Evolutionary conservation across 768 basidiomycete genomes (phyloP).

Genomic region (Mycena galericulata): DNA sequence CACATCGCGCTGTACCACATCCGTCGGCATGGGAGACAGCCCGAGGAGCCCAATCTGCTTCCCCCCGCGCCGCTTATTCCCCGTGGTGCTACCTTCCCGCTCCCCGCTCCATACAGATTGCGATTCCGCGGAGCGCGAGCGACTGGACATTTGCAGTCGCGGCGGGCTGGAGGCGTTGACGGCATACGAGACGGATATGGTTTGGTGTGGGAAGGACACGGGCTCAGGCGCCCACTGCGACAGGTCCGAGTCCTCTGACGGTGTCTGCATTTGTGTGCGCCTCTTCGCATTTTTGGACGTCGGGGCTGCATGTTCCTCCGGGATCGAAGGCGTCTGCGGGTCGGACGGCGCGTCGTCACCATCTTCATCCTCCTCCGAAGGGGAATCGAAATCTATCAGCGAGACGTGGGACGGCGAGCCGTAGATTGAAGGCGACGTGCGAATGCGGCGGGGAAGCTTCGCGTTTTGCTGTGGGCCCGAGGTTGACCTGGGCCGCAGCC

Average conservation of each 20-base stretch:
- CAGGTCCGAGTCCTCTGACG: constrained; percentile 13
- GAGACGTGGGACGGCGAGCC: constrained; percentile 27
- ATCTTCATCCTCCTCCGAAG: constrained; percentile 20
- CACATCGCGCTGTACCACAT: constrained; percentile 28
- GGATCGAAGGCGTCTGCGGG: background rate
- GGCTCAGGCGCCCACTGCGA: constrained; percentile 32
- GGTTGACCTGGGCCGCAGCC: constrained; percentile 14
- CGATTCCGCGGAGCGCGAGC: constrained; percentile 13
- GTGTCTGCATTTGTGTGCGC: background rate
- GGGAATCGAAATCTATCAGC: constrained; percentile 29
- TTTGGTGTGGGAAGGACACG: constrained; percentile 7
- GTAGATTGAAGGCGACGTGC: constrained; percentile 22
- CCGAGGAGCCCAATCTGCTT: constrained; percentile 17
- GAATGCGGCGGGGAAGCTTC: constrained; percentile 8
- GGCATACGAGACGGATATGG: constrained; percentile 15
- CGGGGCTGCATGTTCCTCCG: constrained; percentile 9
- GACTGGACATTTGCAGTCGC: constrained; percentile 5
- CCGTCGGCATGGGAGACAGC: constrained; percentile 16
- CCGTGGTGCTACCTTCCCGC: too few relatives aligned
- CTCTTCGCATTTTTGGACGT: background rate
- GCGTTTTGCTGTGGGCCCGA: constrained; percentile 12
- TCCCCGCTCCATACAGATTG: too few relatives aligned
- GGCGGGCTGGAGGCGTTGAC: background rate
- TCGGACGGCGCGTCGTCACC: constrained; percentile 3
- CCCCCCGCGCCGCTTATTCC: background rate